phyloP scores from a whole-genome alignment of 1,284 basidiomycete species.

The Ustilago curta region DNA sequence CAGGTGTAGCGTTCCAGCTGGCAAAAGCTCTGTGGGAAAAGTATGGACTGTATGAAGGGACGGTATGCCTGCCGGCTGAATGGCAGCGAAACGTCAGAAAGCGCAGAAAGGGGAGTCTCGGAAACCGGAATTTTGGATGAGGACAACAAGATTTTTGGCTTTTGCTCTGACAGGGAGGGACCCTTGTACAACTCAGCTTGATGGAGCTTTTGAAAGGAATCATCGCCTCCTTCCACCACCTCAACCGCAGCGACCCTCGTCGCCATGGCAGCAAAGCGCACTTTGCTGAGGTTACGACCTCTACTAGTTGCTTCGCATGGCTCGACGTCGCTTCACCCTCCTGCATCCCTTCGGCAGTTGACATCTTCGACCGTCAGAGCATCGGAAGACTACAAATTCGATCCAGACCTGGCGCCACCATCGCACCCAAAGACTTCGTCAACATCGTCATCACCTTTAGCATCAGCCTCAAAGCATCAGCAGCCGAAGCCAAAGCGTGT shows the following conservation, averaged over 20 bases:
- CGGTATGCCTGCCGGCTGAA: not conserved
- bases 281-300: slow-evolving; percentile 25
- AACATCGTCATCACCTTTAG: not conserved
- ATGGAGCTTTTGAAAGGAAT: not conserved
- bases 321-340: not conserved
- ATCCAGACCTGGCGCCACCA: slow-evolving; percentile 21
- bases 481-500: not conserved
- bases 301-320: slow-evolving; percentile 8
- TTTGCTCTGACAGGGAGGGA: slow-evolving; percentile 2
- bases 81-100: slow-evolving; percentile 1
- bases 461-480: not conserved
- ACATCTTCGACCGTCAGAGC: slow-evolving; percentile 3
- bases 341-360: slow-evolving; percentile 4
- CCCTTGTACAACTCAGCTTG: not conserved
- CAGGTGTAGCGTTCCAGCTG: too few species aligned
- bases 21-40: not conserved
- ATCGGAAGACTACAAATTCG: slow-evolving; percentile 23
- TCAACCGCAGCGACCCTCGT: not conserved
- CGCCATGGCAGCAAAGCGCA: slow-evolving; percentile 25
- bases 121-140: not conserved
- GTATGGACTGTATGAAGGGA: not conserved
- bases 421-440: not conserved
- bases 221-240: not conserved
- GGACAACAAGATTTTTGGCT: slow-evolving; percentile 1
- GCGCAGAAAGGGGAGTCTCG: not conserved